These are phyloP conservation scores for Afroboletus lepidellus DNA, from an alignment of 1,284 basidiomycete species.

Conservation along the genomic window DNA sequence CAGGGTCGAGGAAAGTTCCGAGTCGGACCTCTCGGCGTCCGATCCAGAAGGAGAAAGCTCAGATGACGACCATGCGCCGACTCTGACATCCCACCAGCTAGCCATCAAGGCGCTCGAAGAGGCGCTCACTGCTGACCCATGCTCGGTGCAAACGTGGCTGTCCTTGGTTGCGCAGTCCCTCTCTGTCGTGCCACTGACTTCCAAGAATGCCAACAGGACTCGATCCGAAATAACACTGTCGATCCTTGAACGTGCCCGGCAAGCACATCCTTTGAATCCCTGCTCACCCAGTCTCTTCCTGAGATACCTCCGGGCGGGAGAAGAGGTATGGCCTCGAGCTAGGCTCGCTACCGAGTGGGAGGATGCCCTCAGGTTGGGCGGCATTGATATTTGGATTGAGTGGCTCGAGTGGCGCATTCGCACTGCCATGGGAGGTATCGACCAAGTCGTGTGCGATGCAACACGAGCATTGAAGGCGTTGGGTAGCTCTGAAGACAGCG, in stretches of 20 bases:
- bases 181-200: slow-evolving; percentile 52
- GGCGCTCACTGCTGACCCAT: slow-evolving; percentile 48
- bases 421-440: slow-evolving; percentile 43
- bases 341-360: slow-evolving; percentile 70
- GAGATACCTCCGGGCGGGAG: slow-evolving; percentile 68
- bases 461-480: slow-evolving; percentile 42
- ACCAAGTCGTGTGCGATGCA: slow-evolving; percentile 53
- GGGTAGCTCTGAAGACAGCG: slow-evolving; percentile 40
- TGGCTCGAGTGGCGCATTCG: slow-evolving; percentile 76
- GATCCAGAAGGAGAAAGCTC: slow-evolving; percentile 35
- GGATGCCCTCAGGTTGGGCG: slow-evolving; percentile 52
- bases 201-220: slow-evolving; percentile 63
- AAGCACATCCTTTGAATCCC: slow-evolving; percentile 51
- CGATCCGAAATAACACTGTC: slow-evolving; percentile 70
- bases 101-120: slow-evolving; percentile 59
- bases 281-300: slow-evolving; percentile 52
- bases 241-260: slow-evolving; percentile 63
- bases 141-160: slow-evolving; percentile 62
- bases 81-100: slow-evolving; percentile 55
- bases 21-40: slow-evolving; percentile 46
- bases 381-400: slow-evolving; percentile 61
- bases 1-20: slow-evolving; percentile 32
- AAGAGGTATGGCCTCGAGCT: slow-evolving; percentile 62
- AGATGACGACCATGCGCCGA: slow-evolving; percentile 34
- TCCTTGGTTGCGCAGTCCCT: slow-evolving; percentile 60